Percentiles rank a stretch among this genome's conserved stretches.
Conservation (phyloP, 2,329 filamentous ascomycete species). For the Trichoderma sp. region DNA sequence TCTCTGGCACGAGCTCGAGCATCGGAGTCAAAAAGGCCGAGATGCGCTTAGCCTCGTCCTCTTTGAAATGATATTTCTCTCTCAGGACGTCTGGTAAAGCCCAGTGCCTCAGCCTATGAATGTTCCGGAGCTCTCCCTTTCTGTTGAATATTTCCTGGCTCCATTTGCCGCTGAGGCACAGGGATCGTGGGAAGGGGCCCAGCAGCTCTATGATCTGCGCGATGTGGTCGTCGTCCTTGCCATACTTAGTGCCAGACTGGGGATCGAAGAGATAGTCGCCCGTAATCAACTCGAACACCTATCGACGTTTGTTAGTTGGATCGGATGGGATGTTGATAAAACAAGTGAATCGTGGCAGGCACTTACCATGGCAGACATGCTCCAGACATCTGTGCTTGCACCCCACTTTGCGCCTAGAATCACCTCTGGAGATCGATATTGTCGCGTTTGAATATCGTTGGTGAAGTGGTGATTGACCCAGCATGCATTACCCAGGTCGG, state of each 20-base stretch:
- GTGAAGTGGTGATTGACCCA: slow-evolving; percentile 99
- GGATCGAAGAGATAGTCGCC: slow-evolving; percentile 98
- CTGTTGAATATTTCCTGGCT: slow-evolving; percentile 98
- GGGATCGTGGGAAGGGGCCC: slow-evolving; percentile 85
- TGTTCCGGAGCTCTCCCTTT: slow-evolving; percentile 95
- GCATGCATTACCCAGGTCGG: slow-evolving; percentile 95
- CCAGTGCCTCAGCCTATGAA: slow-evolving; percentile 95
- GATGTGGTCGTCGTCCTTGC: slow-evolving; percentile 98
- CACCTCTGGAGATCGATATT: slow-evolving; percentile 95
- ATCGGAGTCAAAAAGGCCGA: slow-evolving; percentile 83
- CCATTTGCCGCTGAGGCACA: slow-evolving; percentile 94
- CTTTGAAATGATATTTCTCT: slow-evolving; percentile 94
- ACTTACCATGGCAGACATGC: slow-evolving; percentile 97
- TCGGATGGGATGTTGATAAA: not conserved
- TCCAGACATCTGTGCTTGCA: slow-evolving; percentile 99
- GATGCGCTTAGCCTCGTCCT: slow-evolving; percentile 74
- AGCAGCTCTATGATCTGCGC: slow-evolving; percentile 98
- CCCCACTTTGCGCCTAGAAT: slow-evolving; percentile 97
- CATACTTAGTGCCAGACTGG: slow-evolving; percentile 97
- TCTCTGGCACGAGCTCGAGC: slow-evolving; percentile 84
- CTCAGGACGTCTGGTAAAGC: slow-evolving; percentile 86
- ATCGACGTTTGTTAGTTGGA: not conserved
- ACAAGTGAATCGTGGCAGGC: not conserved
- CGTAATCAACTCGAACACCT: slow-evolving; percentile 97
- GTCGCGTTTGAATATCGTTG: slow-evolving; percentile 96